These are phyloP conservation scores for Aureobasidium sp. DNA, from an alignment of 2,329 filamentous ascomycete species.

Conservation along the genomic window DNA sequence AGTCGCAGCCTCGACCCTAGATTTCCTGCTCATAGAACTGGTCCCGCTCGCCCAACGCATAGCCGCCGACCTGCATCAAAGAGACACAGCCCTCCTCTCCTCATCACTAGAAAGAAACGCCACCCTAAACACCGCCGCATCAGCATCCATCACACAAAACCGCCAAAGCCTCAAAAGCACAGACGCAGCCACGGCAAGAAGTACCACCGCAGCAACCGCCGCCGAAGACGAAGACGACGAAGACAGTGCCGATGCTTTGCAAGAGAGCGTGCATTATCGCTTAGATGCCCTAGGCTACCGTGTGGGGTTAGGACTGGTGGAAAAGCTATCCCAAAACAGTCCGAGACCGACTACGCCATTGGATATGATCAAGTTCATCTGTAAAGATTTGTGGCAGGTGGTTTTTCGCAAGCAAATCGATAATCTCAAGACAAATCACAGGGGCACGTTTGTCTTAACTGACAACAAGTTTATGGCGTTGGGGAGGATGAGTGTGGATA, in stretches of 20 bases:
- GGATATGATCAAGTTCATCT: constrained; percentile 96
- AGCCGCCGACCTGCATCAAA: constrained; percentile 60
- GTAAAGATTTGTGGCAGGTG: constrained; percentile 95
- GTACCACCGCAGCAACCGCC: not conserved
- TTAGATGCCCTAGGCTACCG: constrained; percentile 82
- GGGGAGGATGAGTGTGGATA: constrained; percentile 77
- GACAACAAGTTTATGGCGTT: constrained; percentile 89
- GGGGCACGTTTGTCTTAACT: constrained; percentile 92
- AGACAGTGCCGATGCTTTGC: constrained; percentile 55
- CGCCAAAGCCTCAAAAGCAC: constrained; percentile 19
- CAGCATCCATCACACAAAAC: not conserved
- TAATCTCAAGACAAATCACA: constrained; percentile 96
- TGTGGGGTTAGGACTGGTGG: constrained; percentile 85
- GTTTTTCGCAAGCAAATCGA: constrained; percentile 96
- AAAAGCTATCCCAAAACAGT: constrained; percentile 52
- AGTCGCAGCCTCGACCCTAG: constrained; percentile 75
- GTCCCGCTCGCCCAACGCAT: constrained; percentile 90
- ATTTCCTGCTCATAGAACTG: constrained; percentile 92
- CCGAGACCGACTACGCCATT: constrained; percentile 78
- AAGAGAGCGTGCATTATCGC: constrained; percentile 78
- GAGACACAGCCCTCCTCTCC: constrained; percentile 35
- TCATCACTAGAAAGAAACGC: not conserved
- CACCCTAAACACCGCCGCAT: not conserved
- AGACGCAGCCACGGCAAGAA: not conserved
- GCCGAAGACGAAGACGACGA: constrained; percentile 49